Conservation (phyloP, 2,329 filamentous ascomycete species). For the Torrubiellomyces zombiae region DNA sequence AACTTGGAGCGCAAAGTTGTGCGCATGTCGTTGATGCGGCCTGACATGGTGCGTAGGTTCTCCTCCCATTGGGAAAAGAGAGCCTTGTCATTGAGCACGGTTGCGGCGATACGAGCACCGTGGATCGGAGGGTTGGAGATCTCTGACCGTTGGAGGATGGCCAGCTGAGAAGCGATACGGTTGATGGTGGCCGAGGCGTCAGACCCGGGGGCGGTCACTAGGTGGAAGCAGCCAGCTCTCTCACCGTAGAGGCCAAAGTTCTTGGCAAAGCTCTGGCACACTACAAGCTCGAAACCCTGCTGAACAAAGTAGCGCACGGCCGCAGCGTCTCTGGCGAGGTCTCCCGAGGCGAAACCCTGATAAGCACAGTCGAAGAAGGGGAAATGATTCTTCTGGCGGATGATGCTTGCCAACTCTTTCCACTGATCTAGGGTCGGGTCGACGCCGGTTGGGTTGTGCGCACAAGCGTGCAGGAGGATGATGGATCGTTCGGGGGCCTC, state of each 20-base stretch:
- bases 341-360: slow-evolving; percentile 91
- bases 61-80: slow-evolving; percentile 88
- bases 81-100: slow-evolving; percentile 63
- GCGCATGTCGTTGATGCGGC: slow-evolving; percentile 87
- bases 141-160: slow-evolving; percentile 88
- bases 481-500: slow-evolving; percentile 64
- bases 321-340: slow-evolving; percentile 69
- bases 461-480: slow-evolving; percentile 85
- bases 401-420: slow-evolving; percentile 68
- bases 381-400: slow-evolving; percentile 69
- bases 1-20: slow-evolving; percentile 60
- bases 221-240: slow-evolving; percentile 91
- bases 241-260: slow-evolving; percentile 96
- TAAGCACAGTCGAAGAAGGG: slow-evolving; percentile 98
- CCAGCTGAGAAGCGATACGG: slow-evolving; percentile 72
- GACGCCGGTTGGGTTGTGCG: slow-evolving; percentile 95
- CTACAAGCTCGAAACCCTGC: slow-evolving; percentile 73
- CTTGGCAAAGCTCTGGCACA: slow-evolving; percentile 94
- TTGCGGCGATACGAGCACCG: slow-evolving; percentile 74
- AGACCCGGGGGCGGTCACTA: slow-evolving; percentile 57
- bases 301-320: slow-evolving; percentile 91
- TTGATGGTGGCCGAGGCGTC: slow-evolving; percentile 43
- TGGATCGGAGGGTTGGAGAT: slow-evolving; percentile 96
- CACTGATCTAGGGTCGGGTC: slow-evolving; percentile 90
- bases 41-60: slow-evolving; percentile 84